Percentiles rank a stretch among this genome's conserved stretches.
Conservation (phyloP, 2,329 filamentous ascomycete genomes). For the Venturiaceae sp. region DNA sequence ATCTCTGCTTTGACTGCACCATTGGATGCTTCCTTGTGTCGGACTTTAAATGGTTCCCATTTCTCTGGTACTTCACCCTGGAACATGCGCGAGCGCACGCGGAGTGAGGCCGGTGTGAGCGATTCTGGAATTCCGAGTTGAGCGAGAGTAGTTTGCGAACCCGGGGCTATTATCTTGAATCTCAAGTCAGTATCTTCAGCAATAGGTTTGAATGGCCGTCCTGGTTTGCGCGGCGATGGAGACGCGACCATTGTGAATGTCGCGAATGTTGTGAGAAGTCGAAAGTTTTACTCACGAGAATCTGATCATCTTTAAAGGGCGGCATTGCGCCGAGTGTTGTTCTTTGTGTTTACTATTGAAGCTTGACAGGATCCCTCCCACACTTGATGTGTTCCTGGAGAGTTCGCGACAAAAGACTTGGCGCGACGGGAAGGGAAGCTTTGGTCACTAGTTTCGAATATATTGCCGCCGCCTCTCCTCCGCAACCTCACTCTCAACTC, state of each 20-base stretch:
- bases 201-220: neutral
- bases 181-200: neutral
- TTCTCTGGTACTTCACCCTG: slow-evolving; percentile 64
- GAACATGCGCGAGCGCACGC: slow-evolving; percentile 92
- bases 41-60: slow-evolving; percentile 74
- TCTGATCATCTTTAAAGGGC: slow-evolving; percentile 35
- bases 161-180: slow-evolving; percentile 59
- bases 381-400: neutral
- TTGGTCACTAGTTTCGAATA: neutral
- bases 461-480: neutral
- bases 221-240: neutral
- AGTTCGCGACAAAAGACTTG: neutral
- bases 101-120: slow-evolving; percentile 82
- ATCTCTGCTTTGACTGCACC: slow-evolving; percentile 17
- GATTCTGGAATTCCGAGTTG: slow-evolving; percentile 82
- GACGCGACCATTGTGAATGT: neutral
- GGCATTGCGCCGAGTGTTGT: slow-evolving; percentile 22
- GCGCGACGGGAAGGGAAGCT: neutral
- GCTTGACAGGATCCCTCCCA: neutral
- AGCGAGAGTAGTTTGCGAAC: slow-evolving; percentile 82
- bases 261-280: neutral
- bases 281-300: slow-evolving; percentile 23
- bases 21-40: slow-evolving; percentile 29
- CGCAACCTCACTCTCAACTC: neutral
- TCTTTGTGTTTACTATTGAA: neutral